Evolutionary conservation across 2,329 filamentous ascomycete genomes (phyloP), one percentile per base, ranked within the genome.

Genomic region (Alternaria dauci): DNA sequence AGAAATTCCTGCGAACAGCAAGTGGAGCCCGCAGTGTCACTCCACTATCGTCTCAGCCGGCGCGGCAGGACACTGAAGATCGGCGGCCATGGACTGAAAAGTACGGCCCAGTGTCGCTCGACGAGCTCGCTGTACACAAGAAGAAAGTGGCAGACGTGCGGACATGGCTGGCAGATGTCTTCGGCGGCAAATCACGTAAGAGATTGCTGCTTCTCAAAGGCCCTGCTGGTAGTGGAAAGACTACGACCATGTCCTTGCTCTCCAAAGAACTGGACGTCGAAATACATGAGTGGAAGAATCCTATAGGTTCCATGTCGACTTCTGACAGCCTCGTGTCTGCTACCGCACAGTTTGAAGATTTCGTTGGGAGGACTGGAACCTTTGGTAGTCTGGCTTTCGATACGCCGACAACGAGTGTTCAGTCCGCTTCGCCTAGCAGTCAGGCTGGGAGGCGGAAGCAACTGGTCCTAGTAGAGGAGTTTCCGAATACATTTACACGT

Each of bases 81-180:
- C 79, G 83, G 50, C 86, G 90, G 53, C 93, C 94, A 3, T 98
- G 94, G 94, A 91, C 91, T 16, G 94, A 97, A 69, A 88, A 89
- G 68, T 98, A 93, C 77, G 89, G 87, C 2, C 94, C 94, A 0
- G 72, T 77, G 3, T 90, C 86, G 68, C 77, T 97, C 12, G 89
- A 93, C 16, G 94, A 98, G 79, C 82, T 99, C 46, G 94, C 91
- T 0, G 94, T 99, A 18, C 94, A 99, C 78, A 97, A 96, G 82
- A 95, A 88, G 71, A 99, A 99, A 78, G 91, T 98, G 6, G 81
- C 87, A 2, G 94, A 98, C 79, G 94, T 98, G 46, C 87, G 89
- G 59, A 84, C 81, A 59, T 98, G 95, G 94, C 81, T 99, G 34
- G 87, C 91, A 43, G 87, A 89, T 72, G 91, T 93, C 18, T 86